Base-by-base conservation (phyloP, 2,329 filamentous ascomycete species). In the Cladobotryum protrusum region DNA sequence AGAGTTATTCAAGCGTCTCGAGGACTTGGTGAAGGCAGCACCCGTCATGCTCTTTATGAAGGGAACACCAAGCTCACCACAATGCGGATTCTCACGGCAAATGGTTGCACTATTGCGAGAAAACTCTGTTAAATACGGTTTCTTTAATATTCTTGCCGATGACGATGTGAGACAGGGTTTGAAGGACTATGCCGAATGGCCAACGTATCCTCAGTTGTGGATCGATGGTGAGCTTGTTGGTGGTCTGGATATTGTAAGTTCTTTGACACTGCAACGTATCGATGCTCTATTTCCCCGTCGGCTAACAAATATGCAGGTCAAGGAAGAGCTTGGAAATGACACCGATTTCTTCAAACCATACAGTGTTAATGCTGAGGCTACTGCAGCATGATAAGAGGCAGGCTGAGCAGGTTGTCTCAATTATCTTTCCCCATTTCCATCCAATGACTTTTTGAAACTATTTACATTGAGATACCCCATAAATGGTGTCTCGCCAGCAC, bases 1-100 rank as follows among this genome's bases (percentile, higher is more conserved):
- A 67, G 90, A 95, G 57, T 73, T 99, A 48, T 84, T 89, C 68
- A 84, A 86, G 67, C 79, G 92, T 32, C 75, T 99, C 35, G 79
- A 72, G 17, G 87, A 95, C 59, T 78, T 99, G 34, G 92, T 97
- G 58, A 95, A 92, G 73, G 93, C 93, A 5, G 92, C 93, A 32
- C 89, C 91, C 0, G 91, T 99, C 32, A 99, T 99, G 93, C 76
- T 99, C 24, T 99, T 99, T 71, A 96, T 96, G 89, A 96, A 96
- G 74, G 91, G 90, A n/a, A 95, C 89, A 3, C 90, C 90, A 0
- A 88, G 84, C 57, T 79, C 82, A 32, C 90, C 90, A 1, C 87
- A 95, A 69, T 96, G 91, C 63, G 90, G 93, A 2, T 99, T 99
- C 72, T 95, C 89, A 58, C 77, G 92, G 58, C 90, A 96, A 72